Evolutionary conservation across 2,329 filamentous ascomycete genomes (phyloP).

Genomic region (Pseudogymnoascus sp.): DNA sequence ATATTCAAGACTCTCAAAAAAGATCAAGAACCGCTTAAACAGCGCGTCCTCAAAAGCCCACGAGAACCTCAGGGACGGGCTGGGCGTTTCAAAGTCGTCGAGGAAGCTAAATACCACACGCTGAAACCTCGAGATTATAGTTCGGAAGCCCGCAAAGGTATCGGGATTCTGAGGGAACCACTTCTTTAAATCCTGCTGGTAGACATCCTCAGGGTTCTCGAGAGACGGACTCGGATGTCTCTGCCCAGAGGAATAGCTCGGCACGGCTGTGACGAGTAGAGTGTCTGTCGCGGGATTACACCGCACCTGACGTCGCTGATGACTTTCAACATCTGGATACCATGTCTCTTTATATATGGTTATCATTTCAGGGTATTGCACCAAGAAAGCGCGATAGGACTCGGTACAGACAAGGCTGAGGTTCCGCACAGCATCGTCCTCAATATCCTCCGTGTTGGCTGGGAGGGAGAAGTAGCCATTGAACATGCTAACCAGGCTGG

Average conservation of each 20-base stretch:
- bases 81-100: constrained; percentile 8
- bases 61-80: not conserved
- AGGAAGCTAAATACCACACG: constrained; percentile 11
- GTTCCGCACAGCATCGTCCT: constrained; percentile 11
- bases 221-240: constrained; percentile 11
- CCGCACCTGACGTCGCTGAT: constrained; percentile 12
- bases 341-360: constrained; percentile 10
- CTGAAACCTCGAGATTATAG: constrained; percentile 11
- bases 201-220: constrained; percentile 10
- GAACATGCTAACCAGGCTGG: constrained; percentile 12
- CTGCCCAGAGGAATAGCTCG: constrained; percentile 11
- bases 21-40: constrained; percentile 12
- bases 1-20: constrained; percentile 12
- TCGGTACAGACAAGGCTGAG: constrained; percentile 13
- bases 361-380: constrained; percentile 11
- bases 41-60: constrained; percentile 7
- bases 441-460: constrained; percentile 12
- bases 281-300: constrained; percentile 13
- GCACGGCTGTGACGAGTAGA: constrained; percentile 11
- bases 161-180: constrained; percentile 13
- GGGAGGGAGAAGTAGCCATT: constrained; percentile 11
- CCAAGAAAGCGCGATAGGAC: constrained; percentile 10
- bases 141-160: constrained; percentile 11
- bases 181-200: constrained; percentile 10
- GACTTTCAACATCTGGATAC: constrained; percentile 10